Base-by-base conservation (phyloP, 2,329 filamentous ascomycete genomes). In the Bipolaris victoriae region DNA sequence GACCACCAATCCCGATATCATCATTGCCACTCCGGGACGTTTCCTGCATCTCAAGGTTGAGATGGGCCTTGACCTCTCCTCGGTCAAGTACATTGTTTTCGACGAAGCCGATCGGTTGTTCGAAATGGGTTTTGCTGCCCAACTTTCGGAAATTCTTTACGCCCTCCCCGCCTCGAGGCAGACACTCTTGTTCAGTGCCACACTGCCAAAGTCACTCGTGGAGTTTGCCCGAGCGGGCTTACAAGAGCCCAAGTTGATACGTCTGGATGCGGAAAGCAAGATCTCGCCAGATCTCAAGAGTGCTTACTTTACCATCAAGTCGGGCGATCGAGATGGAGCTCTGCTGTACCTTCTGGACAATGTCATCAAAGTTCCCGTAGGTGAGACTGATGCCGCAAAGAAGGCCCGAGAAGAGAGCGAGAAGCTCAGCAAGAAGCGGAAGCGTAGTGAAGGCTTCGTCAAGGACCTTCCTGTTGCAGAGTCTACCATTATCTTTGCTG, bases 11-110 rank as follows among this genome's bases (percentile, higher is more conserved):
- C 95, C 96, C 0, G 96, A 99, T 75, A 96, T 99, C 65, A 87
- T 99, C 68, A 98, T 99, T 71, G 95, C 95, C 10, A 98, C 96
- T 0, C 95, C 95, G 0, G 95, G 96, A 76, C 91, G 95, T 67
- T 99, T 99, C 69, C 81, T 99, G 65, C 95, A 99, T 82, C 79
- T 99, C 63, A 96, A 98, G 78, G 94, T 98, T 18, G 95, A 99
- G 74, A 99, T 99, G 96, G 83, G 84, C 9, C 78, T 99, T 50
- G 91, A 97, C 70, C 80, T 99, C n/a, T 92, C 89, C 0, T 96
- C 92, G 3, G 89, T 99, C 60, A 86, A 87, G 66, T 99, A 99
- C 71, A 91, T 97, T 22, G 95, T 99, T 7, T 99, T 99, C 63
- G 95, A 99, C 74, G 95, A 99, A 77, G 95, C 95, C 1, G 95